A percentile compares a stretch with the other conserved stretches of the same genome.
phyloP scores from a whole-genome alignment of 148 eudicot species.

The Spergularia bocconei region DNA sequence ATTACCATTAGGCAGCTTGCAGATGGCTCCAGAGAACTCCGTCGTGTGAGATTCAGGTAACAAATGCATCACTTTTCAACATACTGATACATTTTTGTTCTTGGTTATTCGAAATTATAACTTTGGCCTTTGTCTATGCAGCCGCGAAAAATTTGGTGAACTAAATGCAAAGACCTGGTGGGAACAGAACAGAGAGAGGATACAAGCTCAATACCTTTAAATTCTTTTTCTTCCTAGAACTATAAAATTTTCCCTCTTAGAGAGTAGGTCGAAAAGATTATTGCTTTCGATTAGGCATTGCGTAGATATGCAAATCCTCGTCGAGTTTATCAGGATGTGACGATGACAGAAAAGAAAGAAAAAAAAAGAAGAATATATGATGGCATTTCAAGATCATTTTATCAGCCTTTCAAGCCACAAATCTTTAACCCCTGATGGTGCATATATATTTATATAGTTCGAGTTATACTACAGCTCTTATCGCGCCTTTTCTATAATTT shows the following conservation, averaged over 20 bases:
- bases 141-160: conserved; percentile 81
- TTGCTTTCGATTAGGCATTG: conserved; percentile 18
- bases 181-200: conserved; percentile 81
- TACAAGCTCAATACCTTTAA: conserved; percentile 78
- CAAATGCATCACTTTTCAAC: background rate
- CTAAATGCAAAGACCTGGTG: conserved; percentile 75
- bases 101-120: background rate
- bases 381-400: no score
- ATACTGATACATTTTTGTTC: background rate
- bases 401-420: no score
- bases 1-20: conserved; percentile 84
- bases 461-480: no score
- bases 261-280: conserved; percentile 13
- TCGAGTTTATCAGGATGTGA: conserved; percentile 4
- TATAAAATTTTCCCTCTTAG: conserved; percentile 16
- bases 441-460: no score
- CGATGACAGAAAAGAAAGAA: background rate
- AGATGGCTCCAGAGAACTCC: conserved; percentile 83
- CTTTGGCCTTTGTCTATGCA: conserved; percentile 26
- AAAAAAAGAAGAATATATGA: no score
- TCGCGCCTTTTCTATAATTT: no score
- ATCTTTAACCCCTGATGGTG: no score
- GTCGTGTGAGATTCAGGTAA: conserved; percentile 98
- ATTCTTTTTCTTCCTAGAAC: background rate
- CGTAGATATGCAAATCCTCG: conserved; percentile 22